These are phyloP conservation scores for Stagonosporopsis rhizophila DNA, from an alignment of 2,329 filamentous ascomycete genomes.

Conservation along the genomic window DNA sequence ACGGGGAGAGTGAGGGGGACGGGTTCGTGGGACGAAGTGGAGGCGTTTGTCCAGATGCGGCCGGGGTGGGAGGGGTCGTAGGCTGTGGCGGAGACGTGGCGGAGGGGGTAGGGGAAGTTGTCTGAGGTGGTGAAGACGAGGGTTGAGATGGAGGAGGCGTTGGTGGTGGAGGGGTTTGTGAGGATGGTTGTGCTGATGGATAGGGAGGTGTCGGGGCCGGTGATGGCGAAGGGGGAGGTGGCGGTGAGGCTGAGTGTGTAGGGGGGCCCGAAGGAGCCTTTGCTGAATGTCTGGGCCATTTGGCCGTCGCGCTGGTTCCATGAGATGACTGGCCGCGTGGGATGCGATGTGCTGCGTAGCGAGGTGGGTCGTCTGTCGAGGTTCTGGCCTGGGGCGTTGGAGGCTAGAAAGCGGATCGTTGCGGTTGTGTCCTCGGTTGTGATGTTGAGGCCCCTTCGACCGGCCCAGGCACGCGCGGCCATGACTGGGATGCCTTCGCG, in stretches of 20 bases:
- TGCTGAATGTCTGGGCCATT: conserved; percentile 29
- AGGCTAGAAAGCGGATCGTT: conserved; percentile 48
- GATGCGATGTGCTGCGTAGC: conserved; percentile 10
- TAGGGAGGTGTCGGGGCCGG: conserved; percentile 54
- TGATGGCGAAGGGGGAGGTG: conserved; percentile 55
- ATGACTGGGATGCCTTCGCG: conserved; percentile 55
- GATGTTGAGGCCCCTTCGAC: conserved; percentile 46
- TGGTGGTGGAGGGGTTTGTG: conserved; percentile 20
- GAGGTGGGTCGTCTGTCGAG: conserved; percentile 48
- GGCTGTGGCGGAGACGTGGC: conserved; percentile 53
- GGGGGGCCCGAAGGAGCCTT: conserved; percentile 56
- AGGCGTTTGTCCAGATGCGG: conserved; percentile 61
- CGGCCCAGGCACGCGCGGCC: conserved; percentile 54
- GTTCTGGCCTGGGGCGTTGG: conserved; percentile 54
- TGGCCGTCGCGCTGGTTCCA: conserved; percentile 38
- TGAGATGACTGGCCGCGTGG: conserved; percentile 33
- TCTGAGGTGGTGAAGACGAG: conserved; percentile 54
- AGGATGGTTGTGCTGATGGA: conserved; percentile 39
- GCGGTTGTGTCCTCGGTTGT: conserved; percentile 30
- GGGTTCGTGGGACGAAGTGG: conserved; percentile 54
- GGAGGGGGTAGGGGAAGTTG: conserved; percentile 56
- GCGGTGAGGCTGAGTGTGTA: conserved; percentile 53
- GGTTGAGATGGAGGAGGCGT: conserved; percentile 22
- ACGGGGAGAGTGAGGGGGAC: conserved; percentile 47
- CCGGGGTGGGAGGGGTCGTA: conserved; percentile 58